These are phyloP conservation scores for Suillus decipiens DNA, from an alignment of 768 basidiomycete genomes.

Conservation along the genomic window DNA sequence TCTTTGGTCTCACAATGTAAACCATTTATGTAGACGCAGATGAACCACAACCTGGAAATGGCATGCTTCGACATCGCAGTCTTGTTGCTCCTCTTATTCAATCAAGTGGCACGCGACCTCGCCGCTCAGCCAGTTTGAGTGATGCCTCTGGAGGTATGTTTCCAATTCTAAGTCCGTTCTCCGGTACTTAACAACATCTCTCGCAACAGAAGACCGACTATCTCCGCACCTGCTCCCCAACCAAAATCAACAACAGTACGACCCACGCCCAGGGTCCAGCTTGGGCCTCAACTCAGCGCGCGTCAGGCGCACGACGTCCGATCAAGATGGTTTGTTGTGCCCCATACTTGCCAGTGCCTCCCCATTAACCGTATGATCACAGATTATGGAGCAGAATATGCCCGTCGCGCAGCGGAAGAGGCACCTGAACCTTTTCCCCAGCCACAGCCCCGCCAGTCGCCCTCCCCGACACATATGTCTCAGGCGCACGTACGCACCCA, in stretches of 20 bases:
- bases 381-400: conserved; percentile 31
- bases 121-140: conserved; percentile 78
- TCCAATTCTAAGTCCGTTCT: conserved; percentile 9
- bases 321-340: conserved; percentile 43
- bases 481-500: conserved; percentile 35
- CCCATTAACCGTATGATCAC: neutral
- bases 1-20: conserved; percentile 18
- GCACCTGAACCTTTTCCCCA: conserved; percentile 16
- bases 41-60: conserved; percentile 29
- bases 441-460: conserved; percentile 48
- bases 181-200: conserved; percentile 29
- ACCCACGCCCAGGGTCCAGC: conserved; percentile 46
- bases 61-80: conserved; percentile 27
- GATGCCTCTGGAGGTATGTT: conserved; percentile 47
- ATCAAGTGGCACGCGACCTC: conserved; percentile 54
- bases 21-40: conserved; percentile 33
- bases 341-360: conserved; percentile 1
- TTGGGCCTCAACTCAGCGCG: conserved; percentile 42
- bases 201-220: conserved; percentile 25
- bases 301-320: conserved; percentile 41
- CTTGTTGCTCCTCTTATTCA: conserved; percentile 30
- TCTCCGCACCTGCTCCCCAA: conserved; percentile 24
- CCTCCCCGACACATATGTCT: conserved; percentile 48
- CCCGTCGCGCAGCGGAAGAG: conserved; percentile 20
- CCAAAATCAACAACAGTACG: conserved; percentile 24